Conservation (phyloP, 106 monocot species). For the Acorus gramineus region DNA sequence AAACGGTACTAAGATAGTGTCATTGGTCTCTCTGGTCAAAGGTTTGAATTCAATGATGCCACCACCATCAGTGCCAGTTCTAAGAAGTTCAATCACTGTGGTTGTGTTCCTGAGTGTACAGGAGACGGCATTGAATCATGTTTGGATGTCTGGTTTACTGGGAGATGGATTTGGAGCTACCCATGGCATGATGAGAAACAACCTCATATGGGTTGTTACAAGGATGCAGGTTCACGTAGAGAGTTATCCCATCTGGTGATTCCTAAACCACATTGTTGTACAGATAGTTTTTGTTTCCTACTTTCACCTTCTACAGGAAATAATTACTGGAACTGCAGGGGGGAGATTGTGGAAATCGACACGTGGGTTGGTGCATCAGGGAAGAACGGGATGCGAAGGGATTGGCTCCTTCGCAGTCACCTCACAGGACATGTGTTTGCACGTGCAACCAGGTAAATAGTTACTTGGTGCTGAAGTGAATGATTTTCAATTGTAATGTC, state of each 20-base stretch:
- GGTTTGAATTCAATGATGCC: too few species aligned
- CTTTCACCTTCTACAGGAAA: too few species aligned
- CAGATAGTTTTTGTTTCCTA: too few species aligned
- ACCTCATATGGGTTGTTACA: slow-evolving; percentile 1
- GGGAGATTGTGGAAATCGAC: slow-evolving; percentile 24
- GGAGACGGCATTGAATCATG: slow-evolving; percentile 7
- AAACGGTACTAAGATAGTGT: too few species aligned
- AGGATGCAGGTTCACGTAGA: slow-evolving; percentile 2
- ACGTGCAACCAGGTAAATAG: slow-evolving; percentile 20
- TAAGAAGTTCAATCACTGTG: too few species aligned
- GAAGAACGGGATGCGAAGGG: slow-evolving; percentile 30
- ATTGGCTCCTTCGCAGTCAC: slow-evolving; percentile 18
- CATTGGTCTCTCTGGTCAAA: too few species aligned
- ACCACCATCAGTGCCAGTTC: too few species aligned
- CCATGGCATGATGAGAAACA: slow-evolving; percentile 1
- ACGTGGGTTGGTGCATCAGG: slow-evolving; percentile 25
- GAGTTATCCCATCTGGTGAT: slow-evolving; percentile 2
- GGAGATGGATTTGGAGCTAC: slow-evolving; percentile 3
- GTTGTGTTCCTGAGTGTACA: slow-evolving; percentile 1
- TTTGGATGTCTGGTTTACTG: slow-evolving; percentile 4
- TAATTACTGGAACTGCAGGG: slow-evolving; percentile 8
- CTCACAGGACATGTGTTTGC: slow-evolving; percentile 13
- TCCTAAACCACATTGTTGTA: neutral
- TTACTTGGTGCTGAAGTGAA: neutral
- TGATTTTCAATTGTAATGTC: neutral